Conservation (phyloP, 2,329 filamentous ascomycete genomes). For the Ceratocystis colombiana region DNA sequence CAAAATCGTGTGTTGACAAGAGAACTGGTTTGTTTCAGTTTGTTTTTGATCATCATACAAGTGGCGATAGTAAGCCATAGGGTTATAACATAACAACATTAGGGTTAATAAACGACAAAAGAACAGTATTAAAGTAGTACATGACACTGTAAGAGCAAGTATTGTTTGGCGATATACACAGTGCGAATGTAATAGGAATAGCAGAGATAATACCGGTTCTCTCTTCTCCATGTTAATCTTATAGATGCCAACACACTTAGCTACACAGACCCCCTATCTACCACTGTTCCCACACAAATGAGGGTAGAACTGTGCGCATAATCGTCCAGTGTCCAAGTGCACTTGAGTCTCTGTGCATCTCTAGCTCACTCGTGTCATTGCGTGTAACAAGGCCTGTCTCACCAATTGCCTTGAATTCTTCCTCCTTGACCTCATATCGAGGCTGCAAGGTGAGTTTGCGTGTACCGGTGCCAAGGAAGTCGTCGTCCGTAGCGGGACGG, state of each 20-base stretch:
- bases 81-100: not conserved
- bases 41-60: not conserved
- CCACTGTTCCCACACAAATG: constrained; percentile 78
- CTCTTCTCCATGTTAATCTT: not conserved
- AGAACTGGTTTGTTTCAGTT: not conserved
- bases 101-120: too few species aligned
- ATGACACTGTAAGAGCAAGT: too few species aligned
- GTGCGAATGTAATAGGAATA: too few species aligned
- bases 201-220: not conserved
- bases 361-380: constrained; percentile 57
- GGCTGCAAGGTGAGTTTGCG: constrained; percentile 63
- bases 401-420: constrained; percentile 39
- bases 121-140: too few species aligned
- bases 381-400: constrained; percentile 46
- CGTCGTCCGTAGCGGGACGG: constrained; percentile 50
- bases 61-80: not conserved
- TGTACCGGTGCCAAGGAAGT: constrained; percentile 63
- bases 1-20: too few species aligned
- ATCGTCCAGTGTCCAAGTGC: constrained; percentile 82
- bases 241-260: not conserved
- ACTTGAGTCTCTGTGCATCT: constrained; percentile 61
- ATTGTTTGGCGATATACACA: not conserved
- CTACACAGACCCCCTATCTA: constrained; percentile 35
- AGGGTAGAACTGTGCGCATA: constrained; percentile 76
- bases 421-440: constrained; percentile 53